Evolutionary conservation across 345 rosid genomes (phyloP), one percentile per base, ranked within the genome.

Genomic region (Durio zibethinus): DNA sequence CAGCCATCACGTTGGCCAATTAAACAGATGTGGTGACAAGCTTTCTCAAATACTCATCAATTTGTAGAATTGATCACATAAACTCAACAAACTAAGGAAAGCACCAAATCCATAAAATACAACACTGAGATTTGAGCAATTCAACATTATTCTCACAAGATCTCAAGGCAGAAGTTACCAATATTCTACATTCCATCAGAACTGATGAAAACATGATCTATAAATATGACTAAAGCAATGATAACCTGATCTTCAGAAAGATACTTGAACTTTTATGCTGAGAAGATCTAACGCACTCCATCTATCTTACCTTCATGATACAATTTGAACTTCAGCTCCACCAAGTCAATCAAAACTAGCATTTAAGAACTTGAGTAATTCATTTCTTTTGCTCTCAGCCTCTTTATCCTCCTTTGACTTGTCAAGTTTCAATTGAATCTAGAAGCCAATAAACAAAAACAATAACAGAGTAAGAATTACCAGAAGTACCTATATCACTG

Each of bases 391-490:
- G 76, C 75, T 90, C 86, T 96, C 98, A 12, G 97, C 99, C 65
- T 75, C 90, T 84, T 94, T 96, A 78, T 96, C 99, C 87, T 96
- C 97, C 88, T 92, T 96, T 9, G 99, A 80, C 76, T 96, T 96
- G 74, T 96, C 99, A 73, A 96, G 90, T 87, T 92, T 93, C 83
- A 94, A 82, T 50, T 90, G 88, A 80, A 96, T 96, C 98, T 96
- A 76, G 70, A 83, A 10, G 68, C 53, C 53, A 80, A 54, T 75
- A 56, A 48, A 64, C 7, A 61, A 23, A 42, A 74, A 61, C 72
- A 70, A 76, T 21, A 10, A 29, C 43, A 21, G 18, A 40, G 47
- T 42, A 43, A 42, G 45, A 66, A 65, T 0, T 18, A 67, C 29
- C 14, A 52, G 20, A 21, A 18, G 72, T 74, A 35, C 23, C 42